phyloP scores from a whole-genome alignment of 2,329 filamentous ascomycete genomes.

The Colletotrichum gigasporum region DNA sequence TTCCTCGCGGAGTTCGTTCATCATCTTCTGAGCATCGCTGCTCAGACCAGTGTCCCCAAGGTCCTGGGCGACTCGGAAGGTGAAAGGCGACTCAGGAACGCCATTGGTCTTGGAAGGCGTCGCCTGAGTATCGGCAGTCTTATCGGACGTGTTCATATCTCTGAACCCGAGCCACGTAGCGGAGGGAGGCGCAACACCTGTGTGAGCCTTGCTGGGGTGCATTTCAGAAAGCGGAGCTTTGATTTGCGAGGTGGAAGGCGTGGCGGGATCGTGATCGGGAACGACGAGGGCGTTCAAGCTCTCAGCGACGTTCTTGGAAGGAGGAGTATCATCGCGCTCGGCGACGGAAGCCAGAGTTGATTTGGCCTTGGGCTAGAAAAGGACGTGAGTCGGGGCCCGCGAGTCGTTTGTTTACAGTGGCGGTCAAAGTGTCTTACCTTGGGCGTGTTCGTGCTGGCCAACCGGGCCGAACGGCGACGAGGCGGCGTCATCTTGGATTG shows the following conservation, averaged over 20 bases:
- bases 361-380: conserved; percentile 38
- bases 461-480: conserved; percentile 55
- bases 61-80: conserved; percentile 69
- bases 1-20: conserved; percentile 72
- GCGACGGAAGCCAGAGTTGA: conserved; percentile 51
- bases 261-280: conserved; percentile 48
- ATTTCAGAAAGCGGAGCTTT: conserved; percentile 83
- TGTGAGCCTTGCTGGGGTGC: conserved; percentile 87
- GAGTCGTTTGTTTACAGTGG: conserved; percentile 16
- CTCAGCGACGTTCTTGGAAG: conserved; percentile 38
- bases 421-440: conserved; percentile 45
- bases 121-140: conserved; percentile 53
- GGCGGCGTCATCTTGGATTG: conserved; percentile 48
- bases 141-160: conserved; percentile 71
- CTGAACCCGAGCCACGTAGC: conserved; percentile 85
- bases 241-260: conserved; percentile 72
- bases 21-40: conserved; percentile 67
- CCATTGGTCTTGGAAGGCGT: conserved; percentile 71
- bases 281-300: conserved; percentile 44
- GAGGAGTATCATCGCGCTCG: conserved; percentile 52
- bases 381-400: conserved; percentile 22
- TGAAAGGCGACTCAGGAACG: conserved; percentile 68
- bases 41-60: conserved; percentile 63
- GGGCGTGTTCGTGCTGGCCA: conserved; percentile 43
- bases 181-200: conserved; percentile 80